Conservation (phyloP, 2,329 filamentous ascomycete species). For the Mariannaea sp. region DNA sequence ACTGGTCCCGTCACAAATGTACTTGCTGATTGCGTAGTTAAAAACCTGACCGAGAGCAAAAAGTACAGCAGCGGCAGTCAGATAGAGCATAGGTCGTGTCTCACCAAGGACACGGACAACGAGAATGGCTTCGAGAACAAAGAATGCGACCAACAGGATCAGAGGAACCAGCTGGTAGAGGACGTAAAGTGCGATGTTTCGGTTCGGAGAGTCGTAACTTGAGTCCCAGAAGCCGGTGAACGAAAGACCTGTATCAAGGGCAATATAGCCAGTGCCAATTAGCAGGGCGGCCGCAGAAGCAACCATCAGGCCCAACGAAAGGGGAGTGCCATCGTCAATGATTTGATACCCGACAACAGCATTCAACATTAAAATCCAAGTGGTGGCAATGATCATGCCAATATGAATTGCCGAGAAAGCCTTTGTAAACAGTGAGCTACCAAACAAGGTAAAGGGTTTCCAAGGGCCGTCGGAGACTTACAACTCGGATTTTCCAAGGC, state of each 20-base stretch:
- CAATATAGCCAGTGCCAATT: constrained; percentile 92
- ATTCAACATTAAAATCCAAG: constrained; percentile 91
- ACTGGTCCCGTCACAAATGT: constrained; percentile 82
- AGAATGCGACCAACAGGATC: constrained; percentile 87
- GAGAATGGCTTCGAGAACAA: constrained; percentile 79
- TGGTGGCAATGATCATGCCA: constrained; percentile 83
- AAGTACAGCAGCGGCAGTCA: constrained; percentile 72
- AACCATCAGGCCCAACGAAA: constrained; percentile 78
- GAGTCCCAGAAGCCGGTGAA: constrained; percentile 81
- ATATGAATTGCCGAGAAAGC: constrained; percentile 90
- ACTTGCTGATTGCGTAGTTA: constrained; percentile 89
- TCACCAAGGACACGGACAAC: constrained; percentile 88
- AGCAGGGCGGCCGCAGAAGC: constrained; percentile 74
- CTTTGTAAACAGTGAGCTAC: constrained; percentile 49
- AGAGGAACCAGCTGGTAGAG: constrained; percentile 90
- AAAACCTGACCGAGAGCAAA: constrained; percentile 95
- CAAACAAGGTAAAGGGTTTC: background rate
- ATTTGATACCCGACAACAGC: constrained; percentile 91
- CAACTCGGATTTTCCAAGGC: constrained; percentile 69
- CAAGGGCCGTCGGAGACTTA: constrained; percentile 50
- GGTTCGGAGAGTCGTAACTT: constrained; percentile 68
- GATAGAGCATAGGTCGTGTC: constrained; percentile 88
- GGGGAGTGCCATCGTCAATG: constrained; percentile 86
- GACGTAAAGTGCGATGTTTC: constrained; percentile 87
- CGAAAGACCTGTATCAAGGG: constrained; percentile 85